phyloP scores from a whole-genome alignment of 2,329 filamentous ascomycete genomes.

The Dactylellina cionopaga region DNA sequence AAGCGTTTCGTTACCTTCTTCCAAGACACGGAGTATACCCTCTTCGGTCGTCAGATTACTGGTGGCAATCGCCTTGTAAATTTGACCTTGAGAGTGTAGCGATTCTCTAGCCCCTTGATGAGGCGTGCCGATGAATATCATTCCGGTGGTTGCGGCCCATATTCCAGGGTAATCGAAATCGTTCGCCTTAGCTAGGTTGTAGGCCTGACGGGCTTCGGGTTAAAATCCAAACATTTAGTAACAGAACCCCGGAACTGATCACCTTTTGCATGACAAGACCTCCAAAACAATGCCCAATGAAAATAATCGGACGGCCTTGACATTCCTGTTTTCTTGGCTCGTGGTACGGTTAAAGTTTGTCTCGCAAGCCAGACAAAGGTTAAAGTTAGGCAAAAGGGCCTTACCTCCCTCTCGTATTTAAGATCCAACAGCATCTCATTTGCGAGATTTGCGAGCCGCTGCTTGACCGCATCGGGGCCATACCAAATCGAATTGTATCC shows the following conservation, averaged over 20 bases:
- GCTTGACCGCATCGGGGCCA: constrained; percentile 57
- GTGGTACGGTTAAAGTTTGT: background rate
- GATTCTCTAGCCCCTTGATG: constrained; percentile 5
- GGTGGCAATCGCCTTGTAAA: constrained; percentile 6
- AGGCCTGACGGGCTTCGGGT: constrained; percentile 40
- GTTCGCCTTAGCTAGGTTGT: constrained; percentile 32
- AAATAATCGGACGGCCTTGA: constrained; percentile 57
- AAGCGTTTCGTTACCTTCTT: constrained; percentile 6
- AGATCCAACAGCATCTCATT: constrained; percentile 56
- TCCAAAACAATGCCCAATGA: constrained; percentile 58
- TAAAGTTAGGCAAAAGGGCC: background rate
- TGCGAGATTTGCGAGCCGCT: constrained; percentile 57
- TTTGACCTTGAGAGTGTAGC: constrained; percentile 8
- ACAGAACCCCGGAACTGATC: constrained; percentile 53
- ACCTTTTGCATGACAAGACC: constrained; percentile 58
- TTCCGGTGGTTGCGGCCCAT: constrained; percentile 6
- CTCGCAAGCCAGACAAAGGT: too few species aligned
- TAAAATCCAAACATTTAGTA: constrained; percentile 50
- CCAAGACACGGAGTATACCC: background rate
- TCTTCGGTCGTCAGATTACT: background rate
- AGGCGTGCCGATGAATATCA: constrained; percentile 11
- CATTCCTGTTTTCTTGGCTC: constrained; percentile 22
- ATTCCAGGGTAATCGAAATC: constrained; percentile 9
- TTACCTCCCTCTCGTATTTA: constrained; percentile 54
- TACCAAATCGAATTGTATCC: constrained; percentile 58